phyloP scores from a whole-genome alignment of 2,329 filamentous ascomycete species.

The Apiospora koreana region DNA sequence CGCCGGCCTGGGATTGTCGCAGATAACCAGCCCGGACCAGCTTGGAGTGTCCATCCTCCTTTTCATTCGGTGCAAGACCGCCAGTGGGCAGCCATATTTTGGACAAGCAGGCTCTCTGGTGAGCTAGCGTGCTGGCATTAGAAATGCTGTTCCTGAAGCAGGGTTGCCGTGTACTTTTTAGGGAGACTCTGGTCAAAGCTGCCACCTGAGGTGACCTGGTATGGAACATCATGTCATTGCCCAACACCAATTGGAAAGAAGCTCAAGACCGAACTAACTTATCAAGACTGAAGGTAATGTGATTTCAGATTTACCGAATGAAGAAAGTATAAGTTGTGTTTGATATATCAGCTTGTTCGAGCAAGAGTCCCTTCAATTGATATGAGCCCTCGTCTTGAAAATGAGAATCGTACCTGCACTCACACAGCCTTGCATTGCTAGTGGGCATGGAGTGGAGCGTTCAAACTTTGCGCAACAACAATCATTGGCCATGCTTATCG shows the following conservation, averaged over 20 bases:
- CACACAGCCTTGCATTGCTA: constrained; percentile 13
- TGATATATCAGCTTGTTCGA: neutral
- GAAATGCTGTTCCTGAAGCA: neutral
- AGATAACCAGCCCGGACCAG: constrained; percentile 73
- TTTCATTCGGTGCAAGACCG: constrained; percentile 59
- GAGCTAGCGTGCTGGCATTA: neutral
- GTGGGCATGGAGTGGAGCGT: neutral
- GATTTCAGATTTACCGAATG: neutral
- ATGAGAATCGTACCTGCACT: neutral
- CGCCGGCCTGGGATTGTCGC: constrained; percentile 80
- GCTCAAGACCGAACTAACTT: neutral
- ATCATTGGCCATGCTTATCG: neutral
- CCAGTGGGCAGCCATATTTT: constrained; percentile 79
- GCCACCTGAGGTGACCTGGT: constrained; percentile 8
- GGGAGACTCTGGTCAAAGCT: neutral
- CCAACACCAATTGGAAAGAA: neutral
- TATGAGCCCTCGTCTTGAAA: neutral
- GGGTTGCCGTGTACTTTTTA: neutral
- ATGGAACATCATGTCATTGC: constrained; percentile 14
- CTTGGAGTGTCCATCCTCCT: constrained; percentile 66
- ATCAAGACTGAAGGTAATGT: neutral
- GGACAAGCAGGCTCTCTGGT: constrained; percentile 53
- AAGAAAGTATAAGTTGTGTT: neutral
- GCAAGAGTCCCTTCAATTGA: neutral
- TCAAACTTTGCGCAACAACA: neutral